Base-by-base conservation (phyloP, 805 yeast genomes). In the Ogataea paraovalis region DNA sequence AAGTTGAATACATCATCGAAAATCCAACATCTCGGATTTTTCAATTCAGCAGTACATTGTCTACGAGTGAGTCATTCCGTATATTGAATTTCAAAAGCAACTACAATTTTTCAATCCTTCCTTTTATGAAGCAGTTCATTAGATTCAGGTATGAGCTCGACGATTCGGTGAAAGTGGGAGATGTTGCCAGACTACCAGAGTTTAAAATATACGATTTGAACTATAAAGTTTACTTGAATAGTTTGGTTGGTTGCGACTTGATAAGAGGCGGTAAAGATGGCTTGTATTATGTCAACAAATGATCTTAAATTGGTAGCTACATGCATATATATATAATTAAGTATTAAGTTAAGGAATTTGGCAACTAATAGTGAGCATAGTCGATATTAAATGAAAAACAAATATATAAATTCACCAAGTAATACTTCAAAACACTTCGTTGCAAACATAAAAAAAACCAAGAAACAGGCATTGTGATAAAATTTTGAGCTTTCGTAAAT, bases 1-100 rank as follows among this genome's bases (percentile, higher is more conserved):
- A 59, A 39, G 60, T 80, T 39, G 68, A 59, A 13, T 87, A 78
- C 59, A 71, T 73, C 44, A 58, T 87, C 42, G 96, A 87, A 59
- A 87, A 87, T 58, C 90, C 95, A 13, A 84, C 95, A 0, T 73
- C 85, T 2, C 71, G 84, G 39, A 75, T 83, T 2, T 80, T 88
- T 53, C 79, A 80, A 10, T 88, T 85, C 51, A 57, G 64, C 22
- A 57, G 63, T 1, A 46, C 66, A 7, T 47, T 66, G 18, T 44
- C 55, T 6, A 47, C 59, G 9, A 53, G 57, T 36, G 62, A 52
- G 25, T 50, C 58, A 10, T 50, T 65, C 55, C 50, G 49, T 33
- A 54, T 62, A 21, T 33, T 52, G 21, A 59, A 55, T 40, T 58
- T 57, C 46, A 65, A 51, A 48, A 65, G 44, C 64, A 74, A 47